Evolutionary conservation across 2,329 filamentous ascomycete genomes (phyloP).

Genomic region (Colletotrichum limetticola): DNA sequence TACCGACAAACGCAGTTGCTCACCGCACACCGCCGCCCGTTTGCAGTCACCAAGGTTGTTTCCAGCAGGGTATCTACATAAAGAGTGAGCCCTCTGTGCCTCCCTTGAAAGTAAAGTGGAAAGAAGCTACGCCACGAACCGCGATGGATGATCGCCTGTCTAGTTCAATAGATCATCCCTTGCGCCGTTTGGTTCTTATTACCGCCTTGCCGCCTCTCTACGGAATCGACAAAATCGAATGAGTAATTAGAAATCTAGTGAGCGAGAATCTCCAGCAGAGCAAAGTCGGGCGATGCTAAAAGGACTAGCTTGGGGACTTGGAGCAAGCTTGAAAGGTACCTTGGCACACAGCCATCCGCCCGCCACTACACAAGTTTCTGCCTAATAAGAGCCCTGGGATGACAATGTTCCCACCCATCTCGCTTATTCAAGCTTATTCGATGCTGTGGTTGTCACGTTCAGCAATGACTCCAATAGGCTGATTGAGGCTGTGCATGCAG

Average conservation of each 20-base stretch:
- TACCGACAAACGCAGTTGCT: no score
- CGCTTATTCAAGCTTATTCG: conserved; percentile 19
- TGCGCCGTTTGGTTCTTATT: not conserved
- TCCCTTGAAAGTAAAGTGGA: not conserved
- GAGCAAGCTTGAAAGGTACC: not conserved
- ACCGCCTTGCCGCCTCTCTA: not conserved
- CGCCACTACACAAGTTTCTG: not conserved
- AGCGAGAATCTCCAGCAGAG: not conserved
- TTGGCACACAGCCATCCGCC: not conserved
- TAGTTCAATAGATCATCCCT: not conserved
- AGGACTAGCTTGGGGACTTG: not conserved
- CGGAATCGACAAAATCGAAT: not conserved
- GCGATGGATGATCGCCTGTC: not conserved
- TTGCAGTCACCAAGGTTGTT: not conserved
- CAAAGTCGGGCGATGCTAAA: not conserved
- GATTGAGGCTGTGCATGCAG: not conserved
- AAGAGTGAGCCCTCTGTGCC: not conserved
- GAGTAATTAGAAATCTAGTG: not conserved
- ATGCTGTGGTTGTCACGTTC: not conserved
- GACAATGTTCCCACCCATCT: not conserved
- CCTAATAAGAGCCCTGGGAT: not conserved
- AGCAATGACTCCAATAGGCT: not conserved
- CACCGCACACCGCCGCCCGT: not conserved
- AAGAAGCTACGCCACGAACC: not conserved
- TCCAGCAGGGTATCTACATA: not conserved